Evolutionary conservation across 176 grass and related monocot genomes (phyloP), one percentile per base, ranked within the genome.

Genomic region (Carex littledalei): DNA sequence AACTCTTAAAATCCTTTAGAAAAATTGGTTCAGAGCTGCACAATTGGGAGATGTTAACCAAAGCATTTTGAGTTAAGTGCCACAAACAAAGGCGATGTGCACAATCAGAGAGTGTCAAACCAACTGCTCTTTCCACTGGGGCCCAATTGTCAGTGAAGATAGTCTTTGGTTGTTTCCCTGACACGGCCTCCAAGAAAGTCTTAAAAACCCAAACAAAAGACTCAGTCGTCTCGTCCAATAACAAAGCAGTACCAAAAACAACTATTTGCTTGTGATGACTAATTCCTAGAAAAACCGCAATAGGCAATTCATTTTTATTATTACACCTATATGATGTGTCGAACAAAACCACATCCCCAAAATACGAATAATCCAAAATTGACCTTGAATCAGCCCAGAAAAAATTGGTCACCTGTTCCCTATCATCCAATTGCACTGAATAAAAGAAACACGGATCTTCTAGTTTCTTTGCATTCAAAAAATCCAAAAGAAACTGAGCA

Each of bases 221-320:
- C 81, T 93, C 76, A 12, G 86, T 84, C 39, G 90, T 88, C 85
- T 91, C 90, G 47, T 88, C 90, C 73, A 91, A 88, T 26, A 91
- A 81, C 31, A 91, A 79, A 86, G 87, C 84, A 84, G 72, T 68
- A 63, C 90, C 90, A 54, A 91, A 88, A 22, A 88, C 53, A 34
- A 81, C 71, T 86, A 86, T 65, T 73, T 91, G 87, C 52, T 84
- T 91, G 84, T 91, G 84, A 86, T 84, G 64, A 74, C 84, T 91
- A 67, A 91, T 88, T 57, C 90, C 90, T 84, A 88, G 10, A 61
- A 91, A 88, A 32, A 81, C 67, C 10, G 84, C 87, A 73, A 88
- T 84, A 20, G 84, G 80, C 56, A 91, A 18, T 26, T 91, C 84
- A 20, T 66, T 88, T 53, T 50, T 50, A 50, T 86, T 45, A 74